Percentiles rank a stretch among this genome's conserved stretches.
These are phyloP conservation scores for Epichloe hybrida DNA, from an alignment of 2,329 filamentous ascomycete species.

Conservation along the genomic window DNA sequence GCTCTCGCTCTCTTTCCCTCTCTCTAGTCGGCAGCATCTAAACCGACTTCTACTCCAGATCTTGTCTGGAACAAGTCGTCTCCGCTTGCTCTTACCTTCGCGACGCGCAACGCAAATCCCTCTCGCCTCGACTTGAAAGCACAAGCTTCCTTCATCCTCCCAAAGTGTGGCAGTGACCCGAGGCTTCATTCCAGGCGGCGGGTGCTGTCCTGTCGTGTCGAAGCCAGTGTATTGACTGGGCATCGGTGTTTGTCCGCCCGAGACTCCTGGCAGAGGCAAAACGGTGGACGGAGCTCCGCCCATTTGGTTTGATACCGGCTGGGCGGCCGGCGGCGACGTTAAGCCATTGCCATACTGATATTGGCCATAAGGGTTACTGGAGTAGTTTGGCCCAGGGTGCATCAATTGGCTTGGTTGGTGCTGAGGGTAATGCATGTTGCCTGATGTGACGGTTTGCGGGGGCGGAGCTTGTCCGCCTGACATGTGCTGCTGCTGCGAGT, in stretches of 20 bases:
- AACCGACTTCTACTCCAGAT: no score
- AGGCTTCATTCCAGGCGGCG: conserved; percentile 89
- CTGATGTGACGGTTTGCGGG: conserved; percentile 64
- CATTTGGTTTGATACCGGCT: conserved; percentile 59
- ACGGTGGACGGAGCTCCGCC: conserved; percentile 44
- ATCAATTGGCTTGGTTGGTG: conserved; percentile 55
- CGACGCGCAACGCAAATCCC: conserved; percentile 90
- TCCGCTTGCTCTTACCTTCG: conserved; percentile 48
- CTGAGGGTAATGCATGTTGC: conserved; percentile 61
- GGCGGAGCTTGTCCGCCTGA: conserved; percentile 62
- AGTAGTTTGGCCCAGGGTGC: conserved; percentile 62
- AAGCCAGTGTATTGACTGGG: conserved; percentile 46
- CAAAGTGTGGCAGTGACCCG: conserved; percentile 91
- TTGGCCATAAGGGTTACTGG: conserved; percentile 46
- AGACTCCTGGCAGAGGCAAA: conserved; percentile 53
- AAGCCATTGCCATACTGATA: conserved; percentile 69
- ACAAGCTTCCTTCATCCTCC: conserved; percentile 96
- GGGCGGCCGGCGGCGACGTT: conserved; percentile 60
- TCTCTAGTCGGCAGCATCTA: no score
- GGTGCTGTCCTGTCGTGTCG: conserved; percentile 84
- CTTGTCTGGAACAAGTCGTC: conserved; percentile 45
- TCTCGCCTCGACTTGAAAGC: conserved; percentile 93
- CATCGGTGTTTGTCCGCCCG: conserved; percentile 31
- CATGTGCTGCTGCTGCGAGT: conserved; percentile 65
- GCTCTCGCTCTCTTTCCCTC: no score